These are phyloP conservation scores for Aspergillus bertholletiae DNA, from an alignment of 495 filamentous ascomycete genomes.

Conservation along the genomic window DNA sequence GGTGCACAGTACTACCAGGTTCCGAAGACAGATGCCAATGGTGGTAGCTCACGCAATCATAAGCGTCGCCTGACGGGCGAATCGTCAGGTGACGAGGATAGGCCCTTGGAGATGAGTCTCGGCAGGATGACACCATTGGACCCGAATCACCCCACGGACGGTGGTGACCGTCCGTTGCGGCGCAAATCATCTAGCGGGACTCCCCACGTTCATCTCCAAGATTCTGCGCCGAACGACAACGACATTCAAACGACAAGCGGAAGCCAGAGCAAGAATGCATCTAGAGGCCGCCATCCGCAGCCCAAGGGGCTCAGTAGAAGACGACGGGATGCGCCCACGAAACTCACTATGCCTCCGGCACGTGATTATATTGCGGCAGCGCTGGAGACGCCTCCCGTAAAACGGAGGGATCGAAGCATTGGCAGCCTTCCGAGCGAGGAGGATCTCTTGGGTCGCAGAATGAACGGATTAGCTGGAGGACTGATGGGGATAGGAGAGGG, in stretches of 20 bases:
- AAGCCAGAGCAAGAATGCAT: neutral
- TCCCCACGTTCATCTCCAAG: neutral
- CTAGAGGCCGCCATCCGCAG: slow-evolving; percentile 5
- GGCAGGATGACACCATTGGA: slow-evolving; percentile 26
- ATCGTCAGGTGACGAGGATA: slow-evolving; percentile 76
- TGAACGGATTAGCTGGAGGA: slow-evolving; percentile 77
- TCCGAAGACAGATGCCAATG: neutral
- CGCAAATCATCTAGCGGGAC: neutral
- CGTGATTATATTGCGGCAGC: slow-evolving; percentile 20
- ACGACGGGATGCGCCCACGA: slow-evolving; percentile 14
- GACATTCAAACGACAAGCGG: neutral
- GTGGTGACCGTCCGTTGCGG: neutral
- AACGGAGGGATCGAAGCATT: slow-evolving; percentile 52
- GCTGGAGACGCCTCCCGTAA: slow-evolving; percentile 16
- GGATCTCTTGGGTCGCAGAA: slow-evolving; percentile 76
- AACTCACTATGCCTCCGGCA: slow-evolving; percentile 22
- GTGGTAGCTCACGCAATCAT: slow-evolving; percentile 25
- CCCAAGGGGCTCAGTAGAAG: slow-evolving; percentile 7
- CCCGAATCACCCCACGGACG: slow-evolving; percentile 10
- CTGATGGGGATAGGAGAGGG: slow-evolving; percentile 65
- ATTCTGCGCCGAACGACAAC: slow-evolving; percentile 17
- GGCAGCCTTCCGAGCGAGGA: slow-evolving; percentile 78
- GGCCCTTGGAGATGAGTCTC: slow-evolving; percentile 75
- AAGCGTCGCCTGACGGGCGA: slow-evolving; percentile 47
- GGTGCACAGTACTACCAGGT: neutral